Evolutionary conservation across 257 asterid species (phyloP).

Genomic region (Ligustrum vulgare): DNA sequence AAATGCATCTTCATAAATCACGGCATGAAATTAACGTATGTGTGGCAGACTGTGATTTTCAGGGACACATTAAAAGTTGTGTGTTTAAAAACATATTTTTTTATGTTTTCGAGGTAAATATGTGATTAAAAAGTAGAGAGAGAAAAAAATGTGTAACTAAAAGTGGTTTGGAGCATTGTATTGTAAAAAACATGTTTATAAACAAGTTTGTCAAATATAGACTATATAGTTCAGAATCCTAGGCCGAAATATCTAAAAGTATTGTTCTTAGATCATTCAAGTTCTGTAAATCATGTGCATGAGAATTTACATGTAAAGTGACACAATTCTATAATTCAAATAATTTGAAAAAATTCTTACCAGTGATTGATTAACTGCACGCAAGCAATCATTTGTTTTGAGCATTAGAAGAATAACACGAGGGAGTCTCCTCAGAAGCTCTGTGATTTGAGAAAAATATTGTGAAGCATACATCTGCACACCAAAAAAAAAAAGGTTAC

Average conservation of each 20-base stretch:
- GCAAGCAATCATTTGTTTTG: conserved; percentile 94
- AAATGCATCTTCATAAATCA: neutral
- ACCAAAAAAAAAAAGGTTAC: neutral
- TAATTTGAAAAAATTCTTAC: conserved; percentile 38
- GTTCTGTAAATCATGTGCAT: conserved; percentile 9
- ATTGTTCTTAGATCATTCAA: neutral
- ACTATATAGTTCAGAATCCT: neutral
- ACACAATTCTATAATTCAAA: neutral
- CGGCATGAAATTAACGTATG: neutral
- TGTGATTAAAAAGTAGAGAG: too few species aligned
- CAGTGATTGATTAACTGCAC: conserved; percentile 81
- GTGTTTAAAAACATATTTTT: too few species aligned
- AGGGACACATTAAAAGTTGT: neutral
- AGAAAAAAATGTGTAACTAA: too few species aligned
- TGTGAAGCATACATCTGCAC: conserved; percentile 91
- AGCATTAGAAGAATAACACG: conserved; percentile 95
- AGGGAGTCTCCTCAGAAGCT: conserved; percentile 90
- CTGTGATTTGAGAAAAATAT: conserved; percentile 81
- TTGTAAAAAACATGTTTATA: too few species aligned
- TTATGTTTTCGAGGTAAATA: too few species aligned
- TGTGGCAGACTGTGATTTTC: neutral
- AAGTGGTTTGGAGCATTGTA: too few species aligned
- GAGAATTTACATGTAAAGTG: conserved; percentile 6
- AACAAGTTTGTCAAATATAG: neutral
- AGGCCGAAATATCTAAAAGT: neutral